Conservation (phyloP, 139 green algal species). For the Haematococcus lacustris region DNA sequence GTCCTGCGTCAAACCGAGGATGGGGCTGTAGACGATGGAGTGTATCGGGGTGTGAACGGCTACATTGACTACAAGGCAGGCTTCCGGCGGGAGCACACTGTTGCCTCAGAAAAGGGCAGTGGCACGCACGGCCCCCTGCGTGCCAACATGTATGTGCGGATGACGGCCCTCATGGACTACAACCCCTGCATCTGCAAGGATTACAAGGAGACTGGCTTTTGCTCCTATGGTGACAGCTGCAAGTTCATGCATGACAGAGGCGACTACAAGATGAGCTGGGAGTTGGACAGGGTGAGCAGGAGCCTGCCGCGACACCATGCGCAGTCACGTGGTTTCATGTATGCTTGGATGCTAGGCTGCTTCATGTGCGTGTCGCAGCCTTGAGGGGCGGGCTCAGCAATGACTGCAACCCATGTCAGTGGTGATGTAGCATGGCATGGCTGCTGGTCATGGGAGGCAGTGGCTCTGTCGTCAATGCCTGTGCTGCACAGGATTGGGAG, state of each 20-base stretch:
- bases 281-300: constrained; percentile 67
- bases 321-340: not conserved
- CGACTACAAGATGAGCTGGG: constrained; percentile 96
- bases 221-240: constrained; percentile 94
- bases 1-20: constrained; percentile 21
- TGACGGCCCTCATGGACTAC: constrained; percentile 22
- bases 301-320: too few relatives aligned
- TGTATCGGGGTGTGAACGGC: constrained; percentile 71
- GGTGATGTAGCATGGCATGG: not conserved
- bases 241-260: constrained; percentile 98
- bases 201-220: constrained; percentile 96
- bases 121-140: constrained; percentile 81
- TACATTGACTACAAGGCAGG: constrained; percentile 70
- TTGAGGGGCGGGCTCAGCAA: too few relatives aligned
- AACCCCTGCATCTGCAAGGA: constrained; percentile 88
- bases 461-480: not conserved
- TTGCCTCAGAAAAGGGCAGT: constrained; percentile 59
- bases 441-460: not conserved
- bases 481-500: constrained; percentile 78
- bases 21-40: constrained; percentile 25
- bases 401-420: not conserved
- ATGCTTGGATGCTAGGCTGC: too few relatives aligned
- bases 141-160: constrained; percentile 35
- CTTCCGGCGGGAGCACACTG: constrained; percentile 41
- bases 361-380: too few relatives aligned